These are phyloP conservation scores for Geotrichum candidum DNA, from an alignment of 1,139 yeast species.

Conservation along the genomic window DNA sequence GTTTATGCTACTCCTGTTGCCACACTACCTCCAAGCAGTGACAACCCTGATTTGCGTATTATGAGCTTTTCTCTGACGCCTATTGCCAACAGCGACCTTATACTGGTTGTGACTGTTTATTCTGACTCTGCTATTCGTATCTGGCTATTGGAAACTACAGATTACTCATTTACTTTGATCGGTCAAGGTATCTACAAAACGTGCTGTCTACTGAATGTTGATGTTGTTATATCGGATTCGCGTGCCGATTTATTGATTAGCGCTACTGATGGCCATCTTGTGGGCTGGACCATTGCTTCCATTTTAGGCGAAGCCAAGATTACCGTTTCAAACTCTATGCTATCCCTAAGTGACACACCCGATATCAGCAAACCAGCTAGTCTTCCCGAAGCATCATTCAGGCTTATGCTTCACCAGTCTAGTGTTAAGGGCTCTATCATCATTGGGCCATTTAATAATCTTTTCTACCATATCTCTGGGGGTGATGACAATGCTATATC, in stretches of 20 bases:
- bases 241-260: conserved; percentile 46
- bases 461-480: conserved; percentile 53
- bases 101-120: conserved; percentile 59
- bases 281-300: conserved; percentile 50
- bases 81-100: conserved; percentile 29
- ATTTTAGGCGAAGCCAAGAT: conserved; percentile 19
- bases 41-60: conserved; percentile 74
- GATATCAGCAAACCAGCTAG: neutral
- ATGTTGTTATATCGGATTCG: conserved; percentile 38
- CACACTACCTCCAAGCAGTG: conserved; percentile 36
- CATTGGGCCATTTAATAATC: conserved; percentile 2
- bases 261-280: conserved; percentile 78
- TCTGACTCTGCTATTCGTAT: conserved; percentile 75
- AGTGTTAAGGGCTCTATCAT: conserved; percentile 56
- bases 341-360: neutral
- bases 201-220: conserved; percentile 67
- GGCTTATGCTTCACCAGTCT: conserved; percentile 69
- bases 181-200: conserved; percentile 53
- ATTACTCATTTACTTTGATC: conserved; percentile 28
- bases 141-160: conserved; percentile 44
- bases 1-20: conserved; percentile 27
- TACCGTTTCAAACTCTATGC: neutral
- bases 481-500: conserved; percentile 87
- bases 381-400: conserved; percentile 24
- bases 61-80: conserved; percentile 59